These are phyloP conservation scores for Trichophyton schoenleinii DNA, from an alignment of 2,329 filamentous ascomycete species.

Conservation along the genomic window DNA sequence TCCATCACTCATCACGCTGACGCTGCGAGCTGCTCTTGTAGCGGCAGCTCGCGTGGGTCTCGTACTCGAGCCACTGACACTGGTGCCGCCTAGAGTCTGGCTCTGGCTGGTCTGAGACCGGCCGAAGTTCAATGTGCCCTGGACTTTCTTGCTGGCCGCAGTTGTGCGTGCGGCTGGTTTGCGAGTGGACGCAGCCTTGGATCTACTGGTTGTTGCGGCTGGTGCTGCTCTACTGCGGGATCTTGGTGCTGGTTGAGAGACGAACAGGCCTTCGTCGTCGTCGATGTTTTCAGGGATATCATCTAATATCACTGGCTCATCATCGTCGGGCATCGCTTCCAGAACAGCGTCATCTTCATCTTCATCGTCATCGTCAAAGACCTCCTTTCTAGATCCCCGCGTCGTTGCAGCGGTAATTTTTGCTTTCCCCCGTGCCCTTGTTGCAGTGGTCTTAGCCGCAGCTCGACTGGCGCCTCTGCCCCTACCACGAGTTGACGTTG, in stretches of 20 bases:
- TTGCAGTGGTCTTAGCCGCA: slow-evolving; percentile 25
- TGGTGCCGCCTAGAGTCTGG: slow-evolving; percentile 14
- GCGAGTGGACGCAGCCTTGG: slow-evolving; percentile 16
- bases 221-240: slow-evolving; percentile 14
- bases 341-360: slow-evolving; percentile 22
- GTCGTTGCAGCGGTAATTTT: slow-evolving; percentile 16
- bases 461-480: slow-evolving; percentile 15
- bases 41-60: slow-evolving; percentile 18
- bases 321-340: slow-evolving; percentile 15
- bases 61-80: background rate
- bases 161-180: slow-evolving; percentile 19
- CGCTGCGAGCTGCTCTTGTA: slow-evolving; percentile 20
- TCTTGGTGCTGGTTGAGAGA: slow-evolving; percentile 21
- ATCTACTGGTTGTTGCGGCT: background rate
- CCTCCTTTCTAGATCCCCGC: background rate
- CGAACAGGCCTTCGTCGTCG: slow-evolving; percentile 27
- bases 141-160: slow-evolving; percentile 17
- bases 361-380: slow-evolving; percentile 8
- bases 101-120: slow-evolving; percentile 17
- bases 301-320: slow-evolving; percentile 29
- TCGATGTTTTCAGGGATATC: slow-evolving; percentile 17
- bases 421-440: slow-evolving; percentile 21
- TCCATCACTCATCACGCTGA: slow-evolving; percentile 26
- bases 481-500: slow-evolving; percentile 28
- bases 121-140: slow-evolving; percentile 29